phyloP scores from a whole-genome alignment of 2,329 filamentous ascomycete species.

The Keithomyces neogunnii region DNA sequence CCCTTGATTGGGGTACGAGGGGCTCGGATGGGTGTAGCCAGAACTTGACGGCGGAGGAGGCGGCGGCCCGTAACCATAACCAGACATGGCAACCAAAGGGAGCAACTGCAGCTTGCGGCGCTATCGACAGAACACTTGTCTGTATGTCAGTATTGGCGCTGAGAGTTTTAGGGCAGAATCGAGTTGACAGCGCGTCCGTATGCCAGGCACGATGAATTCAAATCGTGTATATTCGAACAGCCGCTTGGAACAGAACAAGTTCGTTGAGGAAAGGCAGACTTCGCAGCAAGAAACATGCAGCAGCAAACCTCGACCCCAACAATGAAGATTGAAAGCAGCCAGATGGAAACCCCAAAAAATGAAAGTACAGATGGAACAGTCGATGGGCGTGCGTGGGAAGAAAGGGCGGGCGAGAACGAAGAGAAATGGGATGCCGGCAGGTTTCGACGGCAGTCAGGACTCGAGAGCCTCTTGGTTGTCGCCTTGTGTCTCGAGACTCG shows the following conservation, averaged over 20 bases:
- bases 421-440: neutral
- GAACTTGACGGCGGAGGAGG: conserved; percentile 28
- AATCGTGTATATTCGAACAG: neutral
- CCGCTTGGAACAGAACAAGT: neutral
- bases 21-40: conserved; percentile 30
- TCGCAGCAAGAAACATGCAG: neutral
- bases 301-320: neutral
- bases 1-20: conserved; percentile 28
- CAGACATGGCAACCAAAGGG: conserved; percentile 28
- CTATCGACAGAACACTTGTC: conserved; percentile 13
- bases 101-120: conserved; percentile 6
- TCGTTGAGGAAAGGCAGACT: neutral
- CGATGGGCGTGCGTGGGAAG: neutral
- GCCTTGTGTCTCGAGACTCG: too few relatives aligned
- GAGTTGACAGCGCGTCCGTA: neutral
- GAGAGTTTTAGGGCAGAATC: neutral
- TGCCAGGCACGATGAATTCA: neutral
- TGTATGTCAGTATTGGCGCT: conserved; percentile 1
- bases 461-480: too few relatives aligned
- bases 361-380: neutral
- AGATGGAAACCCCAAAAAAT: neutral
- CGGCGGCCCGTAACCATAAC: conserved; percentile 42
- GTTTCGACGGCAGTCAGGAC: too few relatives aligned
- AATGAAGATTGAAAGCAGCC: neutral
- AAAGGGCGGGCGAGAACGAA: neutral